A percentile compares a stretch with the other conserved stretches of the same genome.
phyloP scores from a whole-genome alignment of 805 yeast genomes.

The Zygotorulaspora florentina region DNA sequence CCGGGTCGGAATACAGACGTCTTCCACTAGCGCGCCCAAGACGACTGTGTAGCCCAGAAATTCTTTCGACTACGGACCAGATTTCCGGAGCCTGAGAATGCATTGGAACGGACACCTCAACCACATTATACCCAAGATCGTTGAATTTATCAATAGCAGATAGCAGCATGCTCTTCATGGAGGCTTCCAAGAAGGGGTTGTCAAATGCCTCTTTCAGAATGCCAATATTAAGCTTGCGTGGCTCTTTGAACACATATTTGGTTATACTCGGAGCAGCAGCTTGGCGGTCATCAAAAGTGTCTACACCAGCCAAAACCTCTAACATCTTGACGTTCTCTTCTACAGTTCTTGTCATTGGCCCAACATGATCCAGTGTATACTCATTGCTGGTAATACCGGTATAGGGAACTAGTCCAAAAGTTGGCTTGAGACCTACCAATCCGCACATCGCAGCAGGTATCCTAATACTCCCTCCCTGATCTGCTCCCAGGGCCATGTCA shows the following conservation, averaged over 20 bases:
- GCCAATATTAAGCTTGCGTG: conserved; percentile 30
- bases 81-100: conserved; percentile 38
- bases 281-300: conserved; percentile 36
- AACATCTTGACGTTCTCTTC: conserved; percentile 33
- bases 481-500: conserved; percentile 45
- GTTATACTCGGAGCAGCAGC: conserved; percentile 23
- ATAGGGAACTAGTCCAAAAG: conserved; percentile 42
- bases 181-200: conserved; percentile 32
- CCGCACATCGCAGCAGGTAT: conserved; percentile 47
- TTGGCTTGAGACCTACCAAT: conserved; percentile 46
- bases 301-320: conserved; percentile 37
- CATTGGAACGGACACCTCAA: conserved; percentile 36
- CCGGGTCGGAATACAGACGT: conserved; percentile 16
- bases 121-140: conserved; percentile 34
- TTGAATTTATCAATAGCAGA: conserved; percentile 32
- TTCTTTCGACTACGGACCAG: conserved; percentile 36
- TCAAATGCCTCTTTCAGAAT: conserved; percentile 36
- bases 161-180: conserved; percentile 27
- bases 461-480: conserved; percentile 50
- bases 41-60: conserved; percentile 17
- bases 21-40: conserved; percentile 14
- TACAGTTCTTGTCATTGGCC: conserved; percentile 39
- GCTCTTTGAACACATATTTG: conserved; percentile 20
- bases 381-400: conserved; percentile 38
- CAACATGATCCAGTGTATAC: conserved; percentile 37